These are phyloP conservation scores for Talaromyces funiculosus DNA, from an alignment of 2,329 filamentous ascomycete species.

Conservation along the genomic window DNA sequence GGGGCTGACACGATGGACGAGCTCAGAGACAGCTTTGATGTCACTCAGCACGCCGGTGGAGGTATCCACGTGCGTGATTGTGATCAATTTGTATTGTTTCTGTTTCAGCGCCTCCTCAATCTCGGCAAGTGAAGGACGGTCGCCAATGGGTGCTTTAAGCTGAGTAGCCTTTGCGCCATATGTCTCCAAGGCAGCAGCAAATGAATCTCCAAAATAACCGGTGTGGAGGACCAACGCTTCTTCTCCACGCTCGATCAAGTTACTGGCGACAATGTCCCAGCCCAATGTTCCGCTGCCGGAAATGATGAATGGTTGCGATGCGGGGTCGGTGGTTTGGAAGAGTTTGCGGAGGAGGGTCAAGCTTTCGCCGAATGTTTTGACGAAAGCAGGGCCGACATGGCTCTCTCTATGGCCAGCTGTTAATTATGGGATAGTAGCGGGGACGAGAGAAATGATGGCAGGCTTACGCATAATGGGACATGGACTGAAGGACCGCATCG, in stretches of 20 bases:
- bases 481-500: slow-evolving; percentile 89
- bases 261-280: slow-evolving; percentile 94
- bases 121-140: slow-evolving; percentile 76
- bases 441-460: not conserved
- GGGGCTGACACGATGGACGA: slow-evolving; percentile 80
- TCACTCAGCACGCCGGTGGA: slow-evolving; percentile 94
- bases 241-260: slow-evolving; percentile 83
- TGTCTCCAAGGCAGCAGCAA: slow-evolving; percentile 83
- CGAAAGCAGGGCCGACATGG: slow-evolving; percentile 84
- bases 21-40: slow-evolving; percentile 73
- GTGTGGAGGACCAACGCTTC: slow-evolving; percentile 89
- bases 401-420: slow-evolving; percentile 61
- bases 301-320: slow-evolving; percentile 85
- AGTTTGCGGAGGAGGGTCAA: slow-evolving; percentile 83
- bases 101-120: slow-evolving; percentile 82
- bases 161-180: slow-evolving; percentile 90
- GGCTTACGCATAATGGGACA: slow-evolving; percentile 72
- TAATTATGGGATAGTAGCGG: not conserved
- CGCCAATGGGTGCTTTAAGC: slow-evolving; percentile 81
- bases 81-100: slow-evolving; percentile 91
- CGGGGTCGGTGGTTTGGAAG: slow-evolving; percentile 79
- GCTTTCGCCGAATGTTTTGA: slow-evolving; percentile 84
- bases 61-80: slow-evolving; percentile 94
- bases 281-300: slow-evolving; percentile 92
- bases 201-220: slow-evolving; percentile 94